These are phyloP conservation scores for Flaveria bidentis DNA, from an alignment of 129 eudicot species.

Conservation along the genomic window DNA sequence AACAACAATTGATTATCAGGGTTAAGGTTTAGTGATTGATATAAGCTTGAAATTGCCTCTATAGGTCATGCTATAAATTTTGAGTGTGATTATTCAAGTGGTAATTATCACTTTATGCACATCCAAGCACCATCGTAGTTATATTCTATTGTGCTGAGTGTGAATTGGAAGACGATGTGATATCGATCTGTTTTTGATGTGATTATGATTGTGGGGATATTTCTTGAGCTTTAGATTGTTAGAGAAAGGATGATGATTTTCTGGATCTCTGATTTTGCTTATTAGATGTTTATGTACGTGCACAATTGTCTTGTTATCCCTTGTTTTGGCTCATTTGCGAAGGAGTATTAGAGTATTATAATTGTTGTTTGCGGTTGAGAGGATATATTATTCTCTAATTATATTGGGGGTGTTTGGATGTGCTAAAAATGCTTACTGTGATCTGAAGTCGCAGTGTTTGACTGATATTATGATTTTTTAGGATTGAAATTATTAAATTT, in stretches of 20 bases:
- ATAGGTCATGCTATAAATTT: too few relatives aligned
- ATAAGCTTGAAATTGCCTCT: background rate
- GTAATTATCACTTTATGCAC: background rate
- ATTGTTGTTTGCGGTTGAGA: background rate
- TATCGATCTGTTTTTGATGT: background rate
- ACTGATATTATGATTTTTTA: background rate
- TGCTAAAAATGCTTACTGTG: background rate
- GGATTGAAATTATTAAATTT: background rate
- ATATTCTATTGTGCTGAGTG: background rate
- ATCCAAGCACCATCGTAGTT: background rate
- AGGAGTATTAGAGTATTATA: background rate
- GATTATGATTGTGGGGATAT: background rate
- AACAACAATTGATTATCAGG: background rate
- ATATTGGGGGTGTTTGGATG: too few relatives aligned
- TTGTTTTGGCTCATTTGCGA: background rate
- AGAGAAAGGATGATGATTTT: background rate
- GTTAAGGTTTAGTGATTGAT: background rate
- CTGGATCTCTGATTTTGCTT: background rate
- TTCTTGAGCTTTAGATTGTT: background rate
- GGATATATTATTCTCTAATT: too few relatives aligned
- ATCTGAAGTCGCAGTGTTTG: background rate
- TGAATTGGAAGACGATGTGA: background rate
- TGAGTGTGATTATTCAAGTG: background rate
- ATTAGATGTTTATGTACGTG: background rate
- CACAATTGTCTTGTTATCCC: background rate